Evolutionary conservation across 768 basidiomycete species (phyloP).

Genomic region (Lactarius trivialis): DNA sequence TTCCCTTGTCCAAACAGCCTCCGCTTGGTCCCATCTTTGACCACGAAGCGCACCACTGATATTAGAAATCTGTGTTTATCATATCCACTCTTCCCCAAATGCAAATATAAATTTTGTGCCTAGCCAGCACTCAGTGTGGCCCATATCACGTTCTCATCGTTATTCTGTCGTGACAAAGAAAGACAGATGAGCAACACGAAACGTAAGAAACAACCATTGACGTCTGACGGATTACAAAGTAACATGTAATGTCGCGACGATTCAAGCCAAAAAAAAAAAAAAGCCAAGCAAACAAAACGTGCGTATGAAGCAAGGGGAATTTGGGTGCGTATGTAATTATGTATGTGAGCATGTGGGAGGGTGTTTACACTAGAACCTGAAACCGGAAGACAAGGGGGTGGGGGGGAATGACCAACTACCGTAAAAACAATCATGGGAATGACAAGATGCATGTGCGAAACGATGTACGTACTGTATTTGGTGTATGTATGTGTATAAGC

Average conservation of each 20-base stretch:
- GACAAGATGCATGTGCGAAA: slow-evolving; percentile 1
- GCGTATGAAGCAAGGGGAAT: not conserved
- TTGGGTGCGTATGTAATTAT: slow-evolving; percentile 11
- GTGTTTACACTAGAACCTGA: not conserved
- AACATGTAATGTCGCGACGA: slow-evolving; percentile 1
- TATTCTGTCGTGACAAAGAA: not conserved
- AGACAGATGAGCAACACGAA: not conserved
- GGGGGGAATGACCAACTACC: not conserved
- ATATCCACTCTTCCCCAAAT: not conserved
- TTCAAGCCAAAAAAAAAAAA: slow-evolving; percentile 9
- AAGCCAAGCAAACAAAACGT: not conserved
- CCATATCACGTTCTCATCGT: not conserved
- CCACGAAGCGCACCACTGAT: slow-evolving; percentile 17
- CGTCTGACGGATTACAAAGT: not conserved
- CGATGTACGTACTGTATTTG: slow-evolving; percentile 15
- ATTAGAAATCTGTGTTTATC: not conserved
- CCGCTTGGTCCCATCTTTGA: slow-evolving; percentile 23
- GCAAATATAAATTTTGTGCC: not conserved
- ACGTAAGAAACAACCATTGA: not conserved
- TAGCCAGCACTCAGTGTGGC: not conserved
- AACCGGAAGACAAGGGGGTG: slow-evolving; percentile 1
- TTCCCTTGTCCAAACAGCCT: slow-evolving; percentile 1
- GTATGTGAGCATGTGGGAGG: not conserved
- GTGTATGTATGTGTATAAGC: slow-evolving; percentile 7
- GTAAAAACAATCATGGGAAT: not conserved